Conservation (phyloP, 768 basidiomycete genomes). For the Xerocomellus intermedius region DNA sequence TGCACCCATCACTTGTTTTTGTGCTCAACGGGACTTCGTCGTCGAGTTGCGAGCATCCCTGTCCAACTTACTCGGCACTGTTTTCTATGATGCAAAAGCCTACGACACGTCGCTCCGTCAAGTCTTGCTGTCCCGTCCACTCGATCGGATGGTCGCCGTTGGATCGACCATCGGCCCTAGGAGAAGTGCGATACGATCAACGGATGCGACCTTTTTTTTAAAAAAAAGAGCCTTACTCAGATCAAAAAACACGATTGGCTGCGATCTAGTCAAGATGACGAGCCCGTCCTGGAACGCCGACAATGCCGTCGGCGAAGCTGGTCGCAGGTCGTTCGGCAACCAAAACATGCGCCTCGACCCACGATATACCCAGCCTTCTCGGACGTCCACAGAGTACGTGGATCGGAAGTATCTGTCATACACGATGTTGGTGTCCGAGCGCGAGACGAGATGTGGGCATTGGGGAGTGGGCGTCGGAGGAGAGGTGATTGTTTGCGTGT, state of each 20-base stretch:
- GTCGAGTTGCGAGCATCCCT: background rate
- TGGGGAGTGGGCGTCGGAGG: background rate
- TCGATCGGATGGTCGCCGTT: background rate
- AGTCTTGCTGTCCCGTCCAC: background rate
- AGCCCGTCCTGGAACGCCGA: constrained; percentile 13
- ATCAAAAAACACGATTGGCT: constrained; percentile 10
- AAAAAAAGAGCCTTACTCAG: constrained; percentile 8
- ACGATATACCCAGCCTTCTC: constrained; percentile 16
- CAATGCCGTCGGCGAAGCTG: constrained; percentile 1
- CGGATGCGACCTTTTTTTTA: background rate
- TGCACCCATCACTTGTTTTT: no score
- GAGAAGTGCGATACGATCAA: background rate
- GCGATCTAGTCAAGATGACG: constrained; percentile 1
- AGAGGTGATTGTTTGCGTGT: background rate
- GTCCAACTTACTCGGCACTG: background rate
- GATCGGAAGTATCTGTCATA: constrained; percentile 16
- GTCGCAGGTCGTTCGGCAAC: constrained; percentile 17
- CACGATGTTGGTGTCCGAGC: constrained; percentile 7
- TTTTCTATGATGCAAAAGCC: background rate
- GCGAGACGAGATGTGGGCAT: constrained; percentile 15
- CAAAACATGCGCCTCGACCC: constrained; percentile 16
- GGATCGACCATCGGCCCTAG: background rate
- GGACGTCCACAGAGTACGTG: constrained; percentile 10
- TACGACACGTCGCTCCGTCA: background rate
- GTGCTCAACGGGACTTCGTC: no score